Base-by-base conservation (phyloP, 2,329 filamentous ascomycete species). In the Alternaria atra region DNA sequence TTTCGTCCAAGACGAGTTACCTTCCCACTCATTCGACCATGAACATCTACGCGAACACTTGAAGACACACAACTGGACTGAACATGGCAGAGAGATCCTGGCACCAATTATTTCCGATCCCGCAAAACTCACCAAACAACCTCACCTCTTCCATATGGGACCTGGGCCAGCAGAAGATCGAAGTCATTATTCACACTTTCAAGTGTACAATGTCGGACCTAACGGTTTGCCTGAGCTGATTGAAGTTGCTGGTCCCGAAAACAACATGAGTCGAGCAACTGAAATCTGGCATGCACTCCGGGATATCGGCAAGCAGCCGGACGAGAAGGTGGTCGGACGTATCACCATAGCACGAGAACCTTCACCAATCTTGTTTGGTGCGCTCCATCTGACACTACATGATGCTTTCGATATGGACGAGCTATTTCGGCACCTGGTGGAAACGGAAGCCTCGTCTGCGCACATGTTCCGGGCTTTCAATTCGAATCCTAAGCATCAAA, bases 281-380 rank as follows among this genome's bases (percentile, higher is more conserved):
- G 72, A 69, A 63, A 75, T 73, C 10, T 75, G 74, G 72, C 73
- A 75, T 59, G 66, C 66, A 3, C 63, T 77, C 10, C 67, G 66
- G 12, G 65, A 78, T 15, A 73, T 81, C 46, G 78, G 80, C 48
- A 73, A 70, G 9, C 72, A 78, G 37, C 67, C 76, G n/a, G 68
- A 75, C 3, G 74, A 80, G 7, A 68, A 79, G 23, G 81, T 84
- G 0, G 84, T 87, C 6, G 87, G 87, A 1, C 82, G 86, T 43
- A 88, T 89, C 64, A 86, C 85, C 54, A 86, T 89, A 61, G 80
- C 89, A 27, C 83, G 87, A 64, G 87, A 90, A 65, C 87, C 87
- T 1, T 85, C 86, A 2, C 85, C 87, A 0, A 81, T 89, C 6
- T 82, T 87, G 35, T 86, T 89, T 52, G 87, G 84, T 2, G 85